Evolutionary conservation across 352 stramenopile species (phyloP).

Genomic region (Thalassiosira ordinaria): DNA sequence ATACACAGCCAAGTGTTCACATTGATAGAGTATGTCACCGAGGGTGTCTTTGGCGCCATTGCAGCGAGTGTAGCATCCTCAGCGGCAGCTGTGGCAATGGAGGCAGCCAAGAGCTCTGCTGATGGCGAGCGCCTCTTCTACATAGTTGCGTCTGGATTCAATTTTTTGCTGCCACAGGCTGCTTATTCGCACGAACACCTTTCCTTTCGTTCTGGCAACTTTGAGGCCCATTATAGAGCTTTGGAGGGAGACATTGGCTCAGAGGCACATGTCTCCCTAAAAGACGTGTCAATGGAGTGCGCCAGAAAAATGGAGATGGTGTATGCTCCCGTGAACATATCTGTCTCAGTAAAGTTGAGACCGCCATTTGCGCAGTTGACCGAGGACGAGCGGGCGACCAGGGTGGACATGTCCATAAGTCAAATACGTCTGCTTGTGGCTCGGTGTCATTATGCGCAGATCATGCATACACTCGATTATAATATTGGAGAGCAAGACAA

Average conservation of each 20-base stretch:
- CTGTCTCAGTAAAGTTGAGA: slow-evolving; percentile 66
- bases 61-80: slow-evolving; percentile 72
- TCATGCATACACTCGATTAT: slow-evolving; percentile 76
- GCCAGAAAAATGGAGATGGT: slow-evolving; percentile 65
- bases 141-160: slow-evolving; percentile 77
- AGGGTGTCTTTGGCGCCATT: slow-evolving; percentile 82
- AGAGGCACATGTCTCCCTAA: slow-evolving; percentile 63
- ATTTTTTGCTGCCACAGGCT: slow-evolving; percentile 79
- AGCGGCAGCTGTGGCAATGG: slow-evolving; percentile 73
- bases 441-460: slow-evolving; percentile 78
- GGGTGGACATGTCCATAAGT: slow-evolving; percentile 74
- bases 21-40: slow-evolving; percentile 64
- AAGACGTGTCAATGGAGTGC: slow-evolving; percentile 72
- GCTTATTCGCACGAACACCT: slow-evolving; percentile 75
- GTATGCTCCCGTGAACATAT: slow-evolving; percentile 68
- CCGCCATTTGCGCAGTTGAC: slow-evolving; percentile 60
- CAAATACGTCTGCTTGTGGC: slow-evolving; percentile 70
- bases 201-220: slow-evolving; percentile 62
- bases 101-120: slow-evolving; percentile 68
- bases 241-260: slow-evolving; percentile 68
- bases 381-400: slow-evolving; percentile 81
- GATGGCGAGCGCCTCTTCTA: slow-evolving; percentile 73
- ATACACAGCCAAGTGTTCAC: slow-evolving; percentile 83
- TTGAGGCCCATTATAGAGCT: slow-evolving; percentile 72
- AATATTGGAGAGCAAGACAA: slow-evolving; percentile 77